Conservation (phyloP, 179 eudicot species). For the Sideroxylon spinosum region DNA sequence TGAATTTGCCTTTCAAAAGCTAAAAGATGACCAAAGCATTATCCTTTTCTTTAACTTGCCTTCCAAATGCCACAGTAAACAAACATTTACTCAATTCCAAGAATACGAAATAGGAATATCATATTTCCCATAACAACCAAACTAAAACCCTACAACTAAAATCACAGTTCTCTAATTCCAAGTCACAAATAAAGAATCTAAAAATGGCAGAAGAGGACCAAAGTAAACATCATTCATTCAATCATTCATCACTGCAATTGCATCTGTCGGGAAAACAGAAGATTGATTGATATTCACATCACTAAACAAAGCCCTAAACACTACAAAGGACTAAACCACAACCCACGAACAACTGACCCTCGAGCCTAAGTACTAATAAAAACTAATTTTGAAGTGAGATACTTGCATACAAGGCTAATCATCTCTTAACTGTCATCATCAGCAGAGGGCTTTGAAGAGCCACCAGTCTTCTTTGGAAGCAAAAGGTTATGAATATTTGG, state of each 20-base stretch:
- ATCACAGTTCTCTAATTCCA: background rate
- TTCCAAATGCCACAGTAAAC: no score
- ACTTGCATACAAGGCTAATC: background rate
- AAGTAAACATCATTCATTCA: background rate
- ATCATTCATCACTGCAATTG: background rate
- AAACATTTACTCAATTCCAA: background rate
- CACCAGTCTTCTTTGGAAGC: slow-evolving; percentile 36
- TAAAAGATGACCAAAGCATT: no score
- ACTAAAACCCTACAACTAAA: background rate
- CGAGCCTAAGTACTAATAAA: background rate
- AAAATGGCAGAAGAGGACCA: background rate
- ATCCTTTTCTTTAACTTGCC: no score
- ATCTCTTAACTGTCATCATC: slow-evolving; percentile 37
- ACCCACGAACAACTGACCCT: background rate
- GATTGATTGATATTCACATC: slow-evolving; percentile 12
- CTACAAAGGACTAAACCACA: background rate
- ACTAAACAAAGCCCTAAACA: background rate
- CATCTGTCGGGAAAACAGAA: background rate
- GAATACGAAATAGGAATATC: no score
- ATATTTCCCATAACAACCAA: background rate
- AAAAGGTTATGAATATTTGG: slow-evolving; percentile 32
- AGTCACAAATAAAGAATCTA: background rate
- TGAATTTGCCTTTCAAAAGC: no score
- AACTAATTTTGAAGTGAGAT: background rate
- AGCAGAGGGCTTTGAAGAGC: slow-evolving; percentile 40